A percentile compares a stretch with the other conserved stretches of the same genome.
Conservation (phyloP, 1,139 yeast species). For the Ashbya aceris region DNA sequence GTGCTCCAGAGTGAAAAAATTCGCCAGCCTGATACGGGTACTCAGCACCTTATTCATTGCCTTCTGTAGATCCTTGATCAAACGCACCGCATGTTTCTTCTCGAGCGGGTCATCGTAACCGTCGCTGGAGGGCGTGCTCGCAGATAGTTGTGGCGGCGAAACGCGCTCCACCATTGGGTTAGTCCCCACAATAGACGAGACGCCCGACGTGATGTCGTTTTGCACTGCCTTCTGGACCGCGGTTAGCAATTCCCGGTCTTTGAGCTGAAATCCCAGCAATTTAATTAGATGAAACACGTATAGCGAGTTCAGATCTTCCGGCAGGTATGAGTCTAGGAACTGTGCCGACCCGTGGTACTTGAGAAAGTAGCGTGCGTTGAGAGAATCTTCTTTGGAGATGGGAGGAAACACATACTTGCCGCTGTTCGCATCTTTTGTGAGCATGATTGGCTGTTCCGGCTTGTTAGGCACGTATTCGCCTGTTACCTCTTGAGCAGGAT, state of each 20-base stretch:
- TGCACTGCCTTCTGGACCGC: slow-evolving; percentile 31
- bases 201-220: slow-evolving; percentile 11
- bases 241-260: slow-evolving; percentile 33
- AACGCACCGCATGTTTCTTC: slow-evolving; percentile 38
- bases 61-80: slow-evolving; percentile 44
- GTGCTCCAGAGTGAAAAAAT: slow-evolving; percentile 52
- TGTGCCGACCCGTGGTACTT: slow-evolving; percentile 51
- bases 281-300: slow-evolving; percentile 43
- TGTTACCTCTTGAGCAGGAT: not conserved
- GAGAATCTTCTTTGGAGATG: slow-evolving; percentile 35
- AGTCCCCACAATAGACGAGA: slow-evolving; percentile 11
- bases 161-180: slow-evolving; percentile 10
- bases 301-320: slow-evolving; percentile 46
- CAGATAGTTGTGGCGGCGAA: slow-evolving; percentile 1
- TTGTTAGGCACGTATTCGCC: slow-evolving; percentile 8
- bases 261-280: slow-evolving; percentile 45
- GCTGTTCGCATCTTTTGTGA: slow-evolving; percentile 20
- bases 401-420: slow-evolving; percentile 30
- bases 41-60: slow-evolving; percentile 53
- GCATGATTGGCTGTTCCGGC: slow-evolving; percentile 14
- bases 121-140: slow-evolving; percentile 14
- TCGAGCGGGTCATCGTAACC: slow-evolving; percentile 31
- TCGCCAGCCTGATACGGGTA: slow-evolving; percentile 44
- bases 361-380: slow-evolving; percentile 47
- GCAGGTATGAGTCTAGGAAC: slow-evolving; percentile 52